Evolutionary conservation across 345 rosid genomes (phyloP).

Genomic region (Angophora floribunda): DNA sequence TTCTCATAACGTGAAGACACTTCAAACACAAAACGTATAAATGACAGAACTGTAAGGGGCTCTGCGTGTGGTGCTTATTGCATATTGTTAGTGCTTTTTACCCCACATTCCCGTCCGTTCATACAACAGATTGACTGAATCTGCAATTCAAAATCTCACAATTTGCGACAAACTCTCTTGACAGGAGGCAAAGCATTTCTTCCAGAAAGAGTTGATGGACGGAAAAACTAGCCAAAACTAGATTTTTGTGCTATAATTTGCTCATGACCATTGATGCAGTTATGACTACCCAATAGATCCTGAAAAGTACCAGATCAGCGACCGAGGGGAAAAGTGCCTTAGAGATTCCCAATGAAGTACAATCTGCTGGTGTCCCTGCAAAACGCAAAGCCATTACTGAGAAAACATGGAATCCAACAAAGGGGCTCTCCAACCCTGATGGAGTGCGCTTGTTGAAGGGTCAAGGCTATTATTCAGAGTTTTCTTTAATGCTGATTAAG

Average conservation of each 20-base stretch:
- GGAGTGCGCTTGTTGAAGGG: background rate
- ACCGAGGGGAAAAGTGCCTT: conserved; percentile 50
- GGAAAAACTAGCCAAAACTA: background rate
- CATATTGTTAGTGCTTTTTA: background rate
- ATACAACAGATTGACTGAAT: background rate
- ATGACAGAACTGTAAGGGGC: background rate
- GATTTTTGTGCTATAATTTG: background rate
- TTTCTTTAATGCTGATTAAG: background rate
- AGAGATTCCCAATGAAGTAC: conserved; percentile 71
- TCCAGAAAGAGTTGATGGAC: background rate
- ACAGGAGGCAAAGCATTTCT: background rate
- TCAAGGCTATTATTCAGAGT: background rate
- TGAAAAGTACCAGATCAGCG: conserved; percentile 62
- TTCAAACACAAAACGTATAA: background rate
- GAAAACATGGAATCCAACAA: background rate
- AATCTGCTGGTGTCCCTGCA: conserved; percentile 93
- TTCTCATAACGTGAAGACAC: background rate
- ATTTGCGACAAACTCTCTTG: background rate
- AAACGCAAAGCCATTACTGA: background rate
- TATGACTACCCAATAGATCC: background rate
- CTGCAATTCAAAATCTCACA: background rate
- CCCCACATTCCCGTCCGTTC: background rate
- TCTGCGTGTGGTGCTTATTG: background rate
- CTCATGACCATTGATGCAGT: background rate
- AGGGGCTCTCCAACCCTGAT: background rate